Evolutionary conservation across 495 filamentous ascomycete species (phyloP).

Genomic region (Pyronema omphalodes): DNA sequence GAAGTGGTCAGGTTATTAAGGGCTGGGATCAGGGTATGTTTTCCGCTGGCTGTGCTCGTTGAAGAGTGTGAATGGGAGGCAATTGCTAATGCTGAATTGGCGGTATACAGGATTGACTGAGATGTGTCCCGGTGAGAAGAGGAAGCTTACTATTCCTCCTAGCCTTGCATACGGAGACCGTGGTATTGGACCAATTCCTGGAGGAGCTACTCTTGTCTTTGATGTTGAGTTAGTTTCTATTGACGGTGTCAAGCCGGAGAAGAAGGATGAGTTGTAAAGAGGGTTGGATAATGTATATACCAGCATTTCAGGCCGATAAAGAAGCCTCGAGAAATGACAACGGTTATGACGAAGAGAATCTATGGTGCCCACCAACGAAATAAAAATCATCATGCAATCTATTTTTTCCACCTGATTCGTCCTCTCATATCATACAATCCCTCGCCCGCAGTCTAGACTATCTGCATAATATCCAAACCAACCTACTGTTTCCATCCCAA

Average conservation of each 20-base stretch:
- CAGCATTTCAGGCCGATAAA: too few relatives aligned
- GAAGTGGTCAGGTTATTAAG: constrained; percentile 68
- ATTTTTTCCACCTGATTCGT: too few relatives aligned
- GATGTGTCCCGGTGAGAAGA: constrained; percentile 96
- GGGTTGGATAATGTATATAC: background rate
- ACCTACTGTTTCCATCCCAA: too few relatives aligned
- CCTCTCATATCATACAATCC: too few relatives aligned
- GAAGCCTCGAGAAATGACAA: too few relatives aligned
- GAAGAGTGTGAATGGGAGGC: too few relatives aligned
- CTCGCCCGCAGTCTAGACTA: too few relatives aligned
- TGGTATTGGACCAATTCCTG: constrained; percentile 59
- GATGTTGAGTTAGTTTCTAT: constrained; percentile 87
- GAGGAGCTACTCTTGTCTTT: constrained; percentile 63
- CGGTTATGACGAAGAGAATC: too few relatives aligned
- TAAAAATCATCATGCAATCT: too few relatives aligned
- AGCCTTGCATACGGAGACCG: constrained; percentile 64
- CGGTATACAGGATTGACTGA: constrained; percentile 36
- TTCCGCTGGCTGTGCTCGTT: too few relatives aligned
- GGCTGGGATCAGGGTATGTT: constrained; percentile 68
- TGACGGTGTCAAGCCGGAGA: constrained; percentile 42
- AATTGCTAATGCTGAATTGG: background rate
- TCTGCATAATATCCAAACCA: too few relatives aligned
- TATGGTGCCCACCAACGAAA: too few relatives aligned
- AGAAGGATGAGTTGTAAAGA: constrained; percentile 37
- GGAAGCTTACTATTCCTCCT: constrained; percentile 79